Evolutionary conservation across 2,329 filamentous ascomycete genomes (phyloP), one percentile per base, ranked within the genome.

Genomic region (Bipolaris cookei): DNA sequence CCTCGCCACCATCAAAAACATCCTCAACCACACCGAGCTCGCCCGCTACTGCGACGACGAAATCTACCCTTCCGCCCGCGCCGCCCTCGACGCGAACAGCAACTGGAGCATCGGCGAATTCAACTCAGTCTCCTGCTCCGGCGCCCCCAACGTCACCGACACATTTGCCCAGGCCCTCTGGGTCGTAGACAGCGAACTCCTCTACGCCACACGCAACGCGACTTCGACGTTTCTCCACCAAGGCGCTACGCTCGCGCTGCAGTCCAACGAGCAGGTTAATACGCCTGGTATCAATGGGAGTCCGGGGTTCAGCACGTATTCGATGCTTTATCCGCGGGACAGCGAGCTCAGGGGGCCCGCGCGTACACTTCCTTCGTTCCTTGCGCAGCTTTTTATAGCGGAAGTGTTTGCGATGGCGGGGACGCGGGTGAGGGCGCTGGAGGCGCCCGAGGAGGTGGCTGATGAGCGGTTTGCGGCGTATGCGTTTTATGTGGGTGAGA

Each of bases 81-180:
- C 55, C 3, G 55, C 58, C 23, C 56, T 61, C 0, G 39, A 58
- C 11, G 58, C 51, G 14, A 47, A 47, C 16, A 39, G 35, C 0
- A 32, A 32, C 4, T 61, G 56, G 58, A 56, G 46, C 28, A 56
- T 61, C 37, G 55, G 58, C 34, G 58, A 61, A 10, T 61, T 59
- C 51, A 61, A 61, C 39, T 58, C 55, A 2, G 51, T 61, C 11
- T 55, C 55, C 1, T 61, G 58, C 34, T 51, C 58, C 0, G 58
- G 58, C 7, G 43, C 42, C 2, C 58, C 58, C 6, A 61, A 61
- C 21, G 58, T 61, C 4, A 58, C 58, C 6, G 51, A 61, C 5
- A 58, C 58, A 18, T 61, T 61, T 14, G 58, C 58, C 3, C 58
- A 61, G 41, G 55, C 58, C 16, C 58, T 61, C 20, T 61, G 56